phyloP scores from a whole-genome alignment of 2,329 filamentous ascomycete genomes.

The Diaporthe caulivora region DNA sequence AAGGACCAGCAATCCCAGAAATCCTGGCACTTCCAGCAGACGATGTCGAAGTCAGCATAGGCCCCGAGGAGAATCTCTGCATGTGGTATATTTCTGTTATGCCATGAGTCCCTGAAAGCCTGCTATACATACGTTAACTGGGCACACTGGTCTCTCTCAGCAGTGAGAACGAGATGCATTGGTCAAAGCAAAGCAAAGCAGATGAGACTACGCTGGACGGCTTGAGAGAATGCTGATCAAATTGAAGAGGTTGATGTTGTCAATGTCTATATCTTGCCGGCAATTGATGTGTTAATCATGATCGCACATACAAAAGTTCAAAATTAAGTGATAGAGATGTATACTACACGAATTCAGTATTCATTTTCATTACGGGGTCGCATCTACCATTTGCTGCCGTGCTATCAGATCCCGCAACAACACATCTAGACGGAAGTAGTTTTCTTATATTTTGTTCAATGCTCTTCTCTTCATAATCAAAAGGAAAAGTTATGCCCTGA shows the following conservation, averaged over 20 bases:
- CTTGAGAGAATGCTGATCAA: neutral
- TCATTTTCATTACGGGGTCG: fast-evolving
- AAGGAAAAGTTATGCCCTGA: too few relatives aligned
- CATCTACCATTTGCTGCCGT: neutral
- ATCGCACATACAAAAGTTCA: neutral
- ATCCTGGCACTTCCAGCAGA: too few relatives aligned
- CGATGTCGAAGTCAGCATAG: neutral
- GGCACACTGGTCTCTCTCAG: neutral
- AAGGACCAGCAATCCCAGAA: too few relatives aligned
- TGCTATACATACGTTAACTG: neutral
- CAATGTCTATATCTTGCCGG: neutral
- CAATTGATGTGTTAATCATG: neutral
- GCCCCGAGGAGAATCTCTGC: neutral
- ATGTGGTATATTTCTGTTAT: neutral
- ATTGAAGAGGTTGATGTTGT: neutral
- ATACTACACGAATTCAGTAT: neutral
- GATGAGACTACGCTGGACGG: neutral
- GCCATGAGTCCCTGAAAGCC: neutral
- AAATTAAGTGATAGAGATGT: neutral
- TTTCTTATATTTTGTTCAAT: neutral
- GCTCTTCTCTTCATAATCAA: fast-evolving
- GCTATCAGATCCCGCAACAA: neutral
- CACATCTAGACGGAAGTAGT: neutral
- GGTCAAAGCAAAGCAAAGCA: neutral
- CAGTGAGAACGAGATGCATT: too few relatives aligned